Percentiles rank a stretch among this genome's conserved stretches.
phyloP scores from a whole-genome alignment of 2,329 filamentous ascomycete species.

The Colletotrichum somersetense region DNA sequence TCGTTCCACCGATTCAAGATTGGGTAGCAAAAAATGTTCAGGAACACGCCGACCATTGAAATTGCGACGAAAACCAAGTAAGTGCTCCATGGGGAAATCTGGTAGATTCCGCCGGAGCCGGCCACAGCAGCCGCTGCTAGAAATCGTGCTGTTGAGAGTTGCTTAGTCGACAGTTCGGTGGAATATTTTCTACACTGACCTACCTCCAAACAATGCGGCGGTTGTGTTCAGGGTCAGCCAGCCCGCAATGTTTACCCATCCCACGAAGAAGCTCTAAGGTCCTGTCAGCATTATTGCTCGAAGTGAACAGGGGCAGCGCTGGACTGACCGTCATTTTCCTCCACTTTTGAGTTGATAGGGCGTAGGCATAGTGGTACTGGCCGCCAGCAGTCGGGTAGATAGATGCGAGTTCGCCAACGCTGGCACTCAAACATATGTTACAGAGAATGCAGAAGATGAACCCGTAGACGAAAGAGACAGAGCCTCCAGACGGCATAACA shows the following conservation, averaged over 20 bases:
- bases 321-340: constrained; percentile 53
- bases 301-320: accelerated
- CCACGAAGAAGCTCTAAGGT: constrained; percentile 57
- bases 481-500: constrained; percentile 57
- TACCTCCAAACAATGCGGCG: constrained; percentile 58
- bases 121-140: constrained; percentile 57
- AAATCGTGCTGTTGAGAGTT: constrained; percentile 54
- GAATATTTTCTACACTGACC: background rate
- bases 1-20: constrained; percentile 59
- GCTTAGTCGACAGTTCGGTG: background rate
- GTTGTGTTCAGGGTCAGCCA: constrained; percentile 61
- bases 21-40: constrained; percentile 58
- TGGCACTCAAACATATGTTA: constrained; percentile 57
- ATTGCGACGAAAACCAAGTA: constrained; percentile 59
- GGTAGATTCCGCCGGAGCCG: constrained; percentile 54
- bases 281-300: background rate
- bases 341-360: constrained; percentile 55
- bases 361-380: constrained; percentile 60
- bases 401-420: constrained; percentile 57
- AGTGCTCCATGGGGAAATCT: constrained; percentile 54
- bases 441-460: constrained; percentile 61
- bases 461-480: constrained; percentile 58
- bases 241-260: constrained; percentile 60
- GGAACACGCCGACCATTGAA: constrained; percentile 51
- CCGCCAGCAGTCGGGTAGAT: constrained; percentile 62